These are phyloP conservation scores for Backusella liffmaniae DNA, from an alignment of 192 early-diverging fungal species.

Conservation along the genomic window DNA sequence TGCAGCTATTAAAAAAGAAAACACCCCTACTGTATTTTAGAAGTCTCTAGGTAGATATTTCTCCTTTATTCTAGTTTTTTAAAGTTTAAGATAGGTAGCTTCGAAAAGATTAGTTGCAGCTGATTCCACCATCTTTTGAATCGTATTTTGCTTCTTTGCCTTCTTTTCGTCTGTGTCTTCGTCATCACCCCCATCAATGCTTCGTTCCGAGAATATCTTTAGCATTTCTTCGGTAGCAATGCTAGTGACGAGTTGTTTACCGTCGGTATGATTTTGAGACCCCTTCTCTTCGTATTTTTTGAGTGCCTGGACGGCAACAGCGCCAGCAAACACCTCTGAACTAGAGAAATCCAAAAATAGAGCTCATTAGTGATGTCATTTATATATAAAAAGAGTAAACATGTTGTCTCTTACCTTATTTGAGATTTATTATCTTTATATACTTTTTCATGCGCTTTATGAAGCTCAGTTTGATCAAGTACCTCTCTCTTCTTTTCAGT, in stretches of 20 bases:
- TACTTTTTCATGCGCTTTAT: conserved; percentile 19
- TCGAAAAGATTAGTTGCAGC: conserved; percentile 32
- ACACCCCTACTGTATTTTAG: background rate
- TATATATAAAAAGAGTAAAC: background rate
- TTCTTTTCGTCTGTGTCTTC: conserved; percentile 28
- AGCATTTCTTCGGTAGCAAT: conserved; percentile 20
- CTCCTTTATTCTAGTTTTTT: background rate
- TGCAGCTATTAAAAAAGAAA: background rate
- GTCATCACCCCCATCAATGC: conserved; percentile 25
- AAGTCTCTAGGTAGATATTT: background rate
- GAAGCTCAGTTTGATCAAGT: background rate
- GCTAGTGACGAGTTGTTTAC: conserved; percentile 9
- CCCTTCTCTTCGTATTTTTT: conserved; percentile 33
- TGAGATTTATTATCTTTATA: conserved; percentile 14
- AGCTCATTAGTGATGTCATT: background rate
- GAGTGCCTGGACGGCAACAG: conserved; percentile 58
- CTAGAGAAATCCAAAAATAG: background rate
- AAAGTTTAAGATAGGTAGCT: conserved; percentile 2
- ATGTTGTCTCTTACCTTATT: conserved; percentile 11
- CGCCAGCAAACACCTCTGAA: conserved; percentile 46
- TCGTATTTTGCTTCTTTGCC: conserved; percentile 14
- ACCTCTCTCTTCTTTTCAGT: background rate
- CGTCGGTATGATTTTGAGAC: background rate
- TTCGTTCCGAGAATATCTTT: conserved; percentile 26
- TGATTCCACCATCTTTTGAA: conserved; percentile 26